Conservation (phyloP, 1,139 yeast species). For the Pichia sp. region DNA sequence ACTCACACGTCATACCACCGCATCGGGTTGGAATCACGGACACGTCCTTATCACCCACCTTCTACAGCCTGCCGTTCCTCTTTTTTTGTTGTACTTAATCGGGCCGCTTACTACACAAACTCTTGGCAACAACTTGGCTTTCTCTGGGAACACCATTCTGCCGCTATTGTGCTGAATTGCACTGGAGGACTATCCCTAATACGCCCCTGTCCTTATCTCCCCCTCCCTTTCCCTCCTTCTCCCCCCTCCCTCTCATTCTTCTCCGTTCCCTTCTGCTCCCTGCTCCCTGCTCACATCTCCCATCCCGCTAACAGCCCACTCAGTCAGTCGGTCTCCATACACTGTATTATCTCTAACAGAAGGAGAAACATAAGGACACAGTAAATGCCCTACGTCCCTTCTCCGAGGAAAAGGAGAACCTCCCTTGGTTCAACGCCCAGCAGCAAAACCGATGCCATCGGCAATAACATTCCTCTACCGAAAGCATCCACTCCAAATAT, state of each 20-base stretch:
- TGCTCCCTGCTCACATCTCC: too few relatives aligned
- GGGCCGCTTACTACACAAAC: too few relatives aligned
- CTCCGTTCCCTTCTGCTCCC: too few relatives aligned
- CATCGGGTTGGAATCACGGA: not conserved
- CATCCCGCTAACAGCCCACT: too few relatives aligned
- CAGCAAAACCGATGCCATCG: not conserved
- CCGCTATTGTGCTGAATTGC: too few relatives aligned
- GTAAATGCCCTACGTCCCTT: slow-evolving; percentile 20
- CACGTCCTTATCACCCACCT: not conserved
- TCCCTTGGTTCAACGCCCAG: not conserved
- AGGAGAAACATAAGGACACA: not conserved
- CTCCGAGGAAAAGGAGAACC: slow-evolving; percentile 11
- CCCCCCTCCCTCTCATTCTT: not conserved
- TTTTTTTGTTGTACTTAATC: too few relatives aligned
- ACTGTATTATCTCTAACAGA: not conserved
- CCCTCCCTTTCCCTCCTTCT: not conserved
- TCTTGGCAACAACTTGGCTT: too few relatives aligned
- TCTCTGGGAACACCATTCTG: too few relatives aligned
- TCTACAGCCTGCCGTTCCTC: not conserved
- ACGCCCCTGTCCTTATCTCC: not conserved
- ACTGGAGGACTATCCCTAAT: too few relatives aligned
- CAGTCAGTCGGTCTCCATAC: not conserved
- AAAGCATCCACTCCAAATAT: not conserved
- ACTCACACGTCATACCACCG: not conserved
- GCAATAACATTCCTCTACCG: not conserved